Conservation (phyloP, 495 filamentous ascomycete genomes). For the Ascodesmis nigricans region DNA sequence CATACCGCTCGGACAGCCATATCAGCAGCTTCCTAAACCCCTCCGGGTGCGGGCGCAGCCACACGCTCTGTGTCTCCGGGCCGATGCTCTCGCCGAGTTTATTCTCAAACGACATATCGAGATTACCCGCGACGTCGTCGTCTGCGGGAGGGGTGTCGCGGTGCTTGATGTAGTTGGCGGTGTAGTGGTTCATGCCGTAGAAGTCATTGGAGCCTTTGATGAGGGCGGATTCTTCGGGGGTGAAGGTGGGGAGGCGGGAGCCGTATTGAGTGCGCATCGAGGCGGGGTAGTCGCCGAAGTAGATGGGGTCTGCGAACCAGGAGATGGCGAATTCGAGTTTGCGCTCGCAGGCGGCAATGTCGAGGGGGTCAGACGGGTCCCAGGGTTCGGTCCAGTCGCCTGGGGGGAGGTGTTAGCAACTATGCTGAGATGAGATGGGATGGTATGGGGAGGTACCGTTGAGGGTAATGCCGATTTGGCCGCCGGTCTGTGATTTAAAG, state of each 20-base stretch:
- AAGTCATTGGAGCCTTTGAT: slow-evolving; percentile 29
- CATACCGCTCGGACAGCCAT: slow-evolving; percentile 27
- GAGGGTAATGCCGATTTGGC: slow-evolving; percentile 33
- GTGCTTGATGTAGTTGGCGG: slow-evolving; percentile 28
- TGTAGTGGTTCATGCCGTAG: slow-evolving; percentile 33
- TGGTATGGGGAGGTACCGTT: slow-evolving; percentile 24
- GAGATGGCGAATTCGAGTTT: slow-evolving; percentile 35
- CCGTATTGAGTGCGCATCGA: slow-evolving; percentile 31
- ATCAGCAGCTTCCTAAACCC: slow-evolving; percentile 28
- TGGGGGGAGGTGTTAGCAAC: slow-evolving; percentile 1
- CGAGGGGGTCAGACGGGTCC: slow-evolving; percentile 29
- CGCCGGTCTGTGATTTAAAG: slow-evolving; percentile 28
- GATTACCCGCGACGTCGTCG: slow-evolving; percentile 29
- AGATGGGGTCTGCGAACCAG: slow-evolving; percentile 32
- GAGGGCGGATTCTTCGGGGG: slow-evolving; percentile 24
- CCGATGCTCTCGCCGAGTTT: slow-evolving; percentile 27
- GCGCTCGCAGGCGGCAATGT: slow-evolving; percentile 30
- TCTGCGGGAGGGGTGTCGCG: slow-evolving; percentile 23
- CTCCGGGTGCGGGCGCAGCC: slow-evolving; percentile 26
- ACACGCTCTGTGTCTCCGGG: slow-evolving; percentile 28
- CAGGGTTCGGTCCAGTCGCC: slow-evolving; percentile 33
- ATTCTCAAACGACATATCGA: slow-evolving; percentile 26
- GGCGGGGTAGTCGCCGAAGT: slow-evolving; percentile 28
- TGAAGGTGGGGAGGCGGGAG: slow-evolving; percentile 27
- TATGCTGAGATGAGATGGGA: neutral